Base-by-base conservation (phyloP, 1,139 yeast species). In the Saccharomyces hybrid region DNA sequence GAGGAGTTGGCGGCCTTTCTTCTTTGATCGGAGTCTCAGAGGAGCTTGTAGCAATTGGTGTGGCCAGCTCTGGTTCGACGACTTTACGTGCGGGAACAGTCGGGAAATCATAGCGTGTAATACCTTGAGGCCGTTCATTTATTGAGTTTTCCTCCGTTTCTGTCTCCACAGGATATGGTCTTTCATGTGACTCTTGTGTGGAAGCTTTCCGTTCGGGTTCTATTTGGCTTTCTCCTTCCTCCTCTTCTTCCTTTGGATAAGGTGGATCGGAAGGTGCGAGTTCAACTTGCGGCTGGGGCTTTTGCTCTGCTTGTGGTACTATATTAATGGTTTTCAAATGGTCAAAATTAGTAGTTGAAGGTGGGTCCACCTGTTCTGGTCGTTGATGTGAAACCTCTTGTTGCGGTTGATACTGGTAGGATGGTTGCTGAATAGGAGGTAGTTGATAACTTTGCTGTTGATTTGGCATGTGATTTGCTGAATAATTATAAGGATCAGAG, bases 41-140 rank as follows among this genome's bases (percentile, higher is more conserved):
- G 51, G 27, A 4, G 51, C 54, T 29, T 58, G 59, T 32, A 53
- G 26, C 6, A 16, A 19, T 19, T 16, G 44, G 24, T 19, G 19
- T 11, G 11, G 26, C 48, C 9, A 32, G 19, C n/a, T 58, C 60
- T 7, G 55, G 47, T 14, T 53, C 55, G 8, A 62, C 61, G 8
- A 70, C 54, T 51, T 66, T 72, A 16, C 61, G 63, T n/a, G 64
- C 56, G 2, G 77, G 77, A 2, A 73, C 76, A 28, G 72, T 67
- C 29, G 77, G 77, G 56, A 74, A 74, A 51, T 71, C 65, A 54
- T 67, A 68, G 50, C 68, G 67, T 0, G 75, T 73, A 19, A 73
- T 71, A 53, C 68, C 68, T 12, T 53, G 50, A 14, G 55, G 48
- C 46, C 55, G 49, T 11, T 38, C 52, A 27, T n/a, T 28, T 24